Base-by-base conservation (phyloP, 1,284 basidiomycete genomes). In the Apiotrichum gamsii region DNA sequence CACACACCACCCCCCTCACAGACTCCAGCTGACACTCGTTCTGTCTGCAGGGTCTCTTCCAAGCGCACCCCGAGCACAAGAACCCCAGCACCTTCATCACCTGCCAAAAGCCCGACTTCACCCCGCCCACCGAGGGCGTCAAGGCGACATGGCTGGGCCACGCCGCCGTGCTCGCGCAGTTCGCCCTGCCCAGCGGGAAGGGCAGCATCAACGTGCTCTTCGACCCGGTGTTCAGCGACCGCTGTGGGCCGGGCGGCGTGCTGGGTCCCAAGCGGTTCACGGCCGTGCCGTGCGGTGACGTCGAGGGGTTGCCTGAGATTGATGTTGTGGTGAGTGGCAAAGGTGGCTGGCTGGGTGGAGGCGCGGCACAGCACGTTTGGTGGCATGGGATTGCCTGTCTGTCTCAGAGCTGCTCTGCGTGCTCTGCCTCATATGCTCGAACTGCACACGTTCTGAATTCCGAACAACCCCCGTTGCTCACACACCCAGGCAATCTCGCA, bases 71-170 rank as follows among this genome's bases (percentile, higher is more conserved):
- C 8, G 59, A 59, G 4, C 64, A 64, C 39, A 61, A 58, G 6
- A 36, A 49, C 38, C 34, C 43, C 18, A 29, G 23, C 10, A 14
- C 32, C 21, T 56, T 56, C 31, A 36, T 56, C 32, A 36, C 36
- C 6, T 40, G 23, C 24, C 29, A 37, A 10, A 39, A 21, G 5
- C 31, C 38, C 2, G 39, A 49, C 33, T 43, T 57, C 1, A 49
- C 54, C 2, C 37, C 48, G 3, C 42, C 48, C 11, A 42, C 21
- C 14, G 56, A 44, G 74, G 45, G 38, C 34, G 45, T 84, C 49
- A 84, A 83, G 60, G 76, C 80, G 8, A 86, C 83, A 0, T 87
- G 82, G 82, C 73, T 85, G 3, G 82, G 75, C 0, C 85, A 87
- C 64, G 85, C 85, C 0, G 82, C 80, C 54, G 84, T 82, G 65